Conservation (phyloP, 163 green algal species). For the Scenedesmus sp. region DNA sequence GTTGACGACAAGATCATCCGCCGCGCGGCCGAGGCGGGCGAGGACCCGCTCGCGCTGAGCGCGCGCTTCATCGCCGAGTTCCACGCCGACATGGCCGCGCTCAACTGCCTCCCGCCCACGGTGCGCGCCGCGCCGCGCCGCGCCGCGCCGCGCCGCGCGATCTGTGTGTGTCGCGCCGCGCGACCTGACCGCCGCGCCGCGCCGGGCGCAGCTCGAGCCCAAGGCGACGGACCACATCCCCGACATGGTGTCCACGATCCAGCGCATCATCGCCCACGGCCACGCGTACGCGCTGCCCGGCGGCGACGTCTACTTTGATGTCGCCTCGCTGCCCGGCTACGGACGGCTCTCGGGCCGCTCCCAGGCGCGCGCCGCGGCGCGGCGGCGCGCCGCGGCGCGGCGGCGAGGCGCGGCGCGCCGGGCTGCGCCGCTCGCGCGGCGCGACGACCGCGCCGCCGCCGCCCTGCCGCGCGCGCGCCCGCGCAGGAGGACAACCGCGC, state of each 20-base stretch:
- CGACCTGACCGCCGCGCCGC: too few relatives aligned
- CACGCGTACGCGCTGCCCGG: slow-evolving; percentile 85
- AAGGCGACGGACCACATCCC: slow-evolving; percentile 89
- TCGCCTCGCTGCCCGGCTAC: slow-evolving; percentile 77
- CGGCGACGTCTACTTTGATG: slow-evolving; percentile 96
- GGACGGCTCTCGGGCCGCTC: slow-evolving; percentile 74
- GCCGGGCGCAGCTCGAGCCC: slow-evolving; percentile 73
- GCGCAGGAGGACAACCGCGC: slow-evolving; percentile 61
- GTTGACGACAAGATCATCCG: slow-evolving; percentile 97
- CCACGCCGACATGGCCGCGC: slow-evolving; percentile 71
- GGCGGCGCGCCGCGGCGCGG: too few relatives aligned
- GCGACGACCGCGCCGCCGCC: too few relatives aligned
- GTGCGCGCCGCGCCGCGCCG: slow-evolving; percentile 41
- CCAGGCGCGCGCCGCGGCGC: slow-evolving; percentile 53
- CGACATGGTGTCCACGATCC: slow-evolving; percentile 91
- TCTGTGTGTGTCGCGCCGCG: too few relatives aligned
- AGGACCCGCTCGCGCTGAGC: slow-evolving; percentile 76
- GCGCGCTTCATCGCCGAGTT: slow-evolving; percentile 95
- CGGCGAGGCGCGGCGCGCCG: too few relatives aligned
- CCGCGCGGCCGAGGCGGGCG: slow-evolving; percentile 55
- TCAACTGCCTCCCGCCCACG: slow-evolving; percentile 88
- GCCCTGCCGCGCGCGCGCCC: too few relatives aligned
- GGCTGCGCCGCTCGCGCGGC: too few relatives aligned
- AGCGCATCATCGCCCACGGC: slow-evolving; percentile 89
- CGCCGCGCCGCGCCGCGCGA: too few relatives aligned